Conservation (phyloP, 768 basidiomycete species). For the Russula earlei region DNA sequence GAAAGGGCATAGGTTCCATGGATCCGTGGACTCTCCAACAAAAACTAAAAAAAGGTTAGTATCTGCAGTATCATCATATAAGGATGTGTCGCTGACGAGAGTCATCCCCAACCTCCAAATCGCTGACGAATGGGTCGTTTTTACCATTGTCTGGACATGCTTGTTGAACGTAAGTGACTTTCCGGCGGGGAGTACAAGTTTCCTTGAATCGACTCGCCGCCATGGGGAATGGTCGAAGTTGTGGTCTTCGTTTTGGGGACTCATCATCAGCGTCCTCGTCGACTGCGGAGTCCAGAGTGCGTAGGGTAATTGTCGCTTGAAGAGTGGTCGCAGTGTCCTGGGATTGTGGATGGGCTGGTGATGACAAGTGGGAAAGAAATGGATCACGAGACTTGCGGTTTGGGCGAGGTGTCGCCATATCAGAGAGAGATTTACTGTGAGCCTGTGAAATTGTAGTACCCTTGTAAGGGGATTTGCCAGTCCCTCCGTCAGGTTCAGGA, state of each 20-base stretch:
- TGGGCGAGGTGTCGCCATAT: neutral
- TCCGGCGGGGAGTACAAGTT: neutral
- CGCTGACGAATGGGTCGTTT: neutral
- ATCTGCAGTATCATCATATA: neutral
- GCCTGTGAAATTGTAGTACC: neutral
- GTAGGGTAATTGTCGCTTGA: neutral
- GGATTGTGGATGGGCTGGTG: slow-evolving; percentile 1
- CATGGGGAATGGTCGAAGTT: slow-evolving; percentile 19
- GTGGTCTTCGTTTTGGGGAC: neutral
- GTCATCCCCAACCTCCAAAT: slow-evolving; percentile 9
- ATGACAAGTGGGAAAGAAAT: slow-evolving; percentile 15
- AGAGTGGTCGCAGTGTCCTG: neutral
- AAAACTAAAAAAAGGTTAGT: slow-evolving; percentile 34
- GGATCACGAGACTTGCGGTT: slow-evolving; percentile 10
- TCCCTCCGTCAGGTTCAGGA: neutral
- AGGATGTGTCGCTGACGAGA: slow-evolving; percentile 13
- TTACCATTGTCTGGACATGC: neutral
- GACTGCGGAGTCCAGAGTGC: neutral
- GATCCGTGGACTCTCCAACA: slow-evolving; percentile 44
- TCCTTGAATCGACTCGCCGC: neutral
- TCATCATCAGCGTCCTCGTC: slow-evolving; percentile 8
- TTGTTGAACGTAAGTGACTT: neutral
- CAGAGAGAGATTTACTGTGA: neutral
- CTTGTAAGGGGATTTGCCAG: neutral
- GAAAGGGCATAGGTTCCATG: slow-evolving; percentile 66